Base-by-base conservation (phyloP, 441 rosid genomes). In the Adansonia grandidieri region DNA sequence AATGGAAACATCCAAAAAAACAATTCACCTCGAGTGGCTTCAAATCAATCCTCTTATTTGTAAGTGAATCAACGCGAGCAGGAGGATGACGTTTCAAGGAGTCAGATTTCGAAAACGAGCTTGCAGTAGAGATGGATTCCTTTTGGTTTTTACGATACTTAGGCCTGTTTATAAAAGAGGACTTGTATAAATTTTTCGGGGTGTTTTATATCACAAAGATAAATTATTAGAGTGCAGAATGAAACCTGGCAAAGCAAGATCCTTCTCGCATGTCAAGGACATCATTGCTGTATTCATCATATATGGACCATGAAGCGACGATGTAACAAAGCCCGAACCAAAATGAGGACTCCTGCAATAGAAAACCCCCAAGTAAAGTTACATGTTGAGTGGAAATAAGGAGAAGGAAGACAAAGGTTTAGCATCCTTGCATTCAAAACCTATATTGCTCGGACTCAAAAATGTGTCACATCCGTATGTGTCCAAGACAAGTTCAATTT, bases 271-370 rank as follows among this genome's bases (percentile, higher is more conserved):
- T 86, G 89, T 90, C 98, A 68, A 96, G 94, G 73, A 91, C 75
- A 77, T 96, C 99, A 15, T 93, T 96, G 84, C 98, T 91, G 89
- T 96, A 94, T 85, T 96, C 99, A 60, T 96, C 98, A 15, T 90
- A 94, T 47, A 96, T 86, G 9, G 99, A 85, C 84, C 92, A 81
- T 28, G 97, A 90, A 22, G 99, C 94, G 32, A 93, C 80, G 64
- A 93, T 82, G 79, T 89, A 96, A 83, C 96, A 83, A 61, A 96
- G 92, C 47, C 98, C 99, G 2, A 82, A 91, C 92, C 85, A 90
- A 77, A 94, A 86, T 1, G 99, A 96, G 37, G 97, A 91, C 72
- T 94, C 99, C 98, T 92, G 92, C 58, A 83, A 85, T 24, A 44
- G 63, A 75, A 75, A 83, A 56, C 60, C 78, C 45, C 15, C 73